A percentile compares a stretch with the other conserved stretches of the same genome.
Evolutionary conservation across 2,329 filamentous ascomycete species (phyloP).

Genomic region (Phyllosticta citriasiana): DNA sequence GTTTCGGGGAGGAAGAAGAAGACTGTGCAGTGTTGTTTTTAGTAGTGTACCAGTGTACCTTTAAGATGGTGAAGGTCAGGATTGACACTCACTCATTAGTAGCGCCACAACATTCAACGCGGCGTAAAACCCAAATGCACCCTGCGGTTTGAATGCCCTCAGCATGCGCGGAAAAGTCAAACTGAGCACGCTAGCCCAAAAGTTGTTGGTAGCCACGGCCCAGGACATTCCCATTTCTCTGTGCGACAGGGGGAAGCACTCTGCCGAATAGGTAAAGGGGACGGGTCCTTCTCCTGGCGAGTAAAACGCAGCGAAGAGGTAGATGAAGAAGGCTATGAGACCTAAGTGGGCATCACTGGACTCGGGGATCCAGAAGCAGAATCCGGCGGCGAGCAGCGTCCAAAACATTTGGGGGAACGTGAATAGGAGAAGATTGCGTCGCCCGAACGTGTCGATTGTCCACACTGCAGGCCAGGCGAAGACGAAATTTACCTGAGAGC

Average conservation of each 20-base stretch:
- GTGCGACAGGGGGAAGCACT: slow-evolving; percentile 61
- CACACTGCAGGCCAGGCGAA: slow-evolving; percentile 50
- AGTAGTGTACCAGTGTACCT: not conserved
- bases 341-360: slow-evolving; percentile 33
- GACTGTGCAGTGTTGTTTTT: not conserved
- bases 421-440: slow-evolving; percentile 39
- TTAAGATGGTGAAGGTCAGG: not conserved
- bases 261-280: slow-evolving; percentile 58
- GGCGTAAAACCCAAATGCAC: slow-evolving; percentile 52
- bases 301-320: slow-evolving; percentile 42
- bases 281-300: slow-evolving; percentile 42
- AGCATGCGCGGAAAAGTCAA: slow-evolving; percentile 54
- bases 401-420: slow-evolving; percentile 43
- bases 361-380: slow-evolving; percentile 42
- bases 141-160: slow-evolving; percentile 38
- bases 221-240: slow-evolving; percentile 63
- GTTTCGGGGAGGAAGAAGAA: slow-evolving; percentile 40
- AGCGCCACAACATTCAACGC: slow-evolving; percentile 51
- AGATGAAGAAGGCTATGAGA: slow-evolving; percentile 46
- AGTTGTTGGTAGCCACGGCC: slow-evolving; percentile 56
- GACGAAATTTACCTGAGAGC: slow-evolving; percentile 39
- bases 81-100: not conserved
- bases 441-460: slow-evolving; percentile 46
- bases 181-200: slow-evolving; percentile 47
- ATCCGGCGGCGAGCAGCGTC: slow-evolving; percentile 37